Percentiles rank a stretch among this genome's conserved stretches.
phyloP scores from a whole-genome alignment of 345 rosid species.

The Lepidium sativum region DNA sequence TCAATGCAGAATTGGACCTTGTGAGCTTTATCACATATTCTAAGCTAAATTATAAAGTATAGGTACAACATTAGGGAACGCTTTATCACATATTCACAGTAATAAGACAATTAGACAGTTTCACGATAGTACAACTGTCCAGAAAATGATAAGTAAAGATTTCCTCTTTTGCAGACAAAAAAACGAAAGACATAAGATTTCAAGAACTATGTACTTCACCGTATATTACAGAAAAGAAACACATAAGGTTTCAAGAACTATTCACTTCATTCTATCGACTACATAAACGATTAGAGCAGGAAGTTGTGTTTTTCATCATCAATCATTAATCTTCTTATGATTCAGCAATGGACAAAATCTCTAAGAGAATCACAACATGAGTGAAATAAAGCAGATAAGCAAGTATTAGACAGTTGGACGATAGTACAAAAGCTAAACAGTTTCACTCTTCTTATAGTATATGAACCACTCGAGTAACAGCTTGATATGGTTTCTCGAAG shows the following conservation, averaged over 20 bases:
- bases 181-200: background rate
- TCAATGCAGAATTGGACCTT: background rate
- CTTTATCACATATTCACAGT: too few relatives aligned
- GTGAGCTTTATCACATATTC: too few relatives aligned
- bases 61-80: too few relatives aligned
- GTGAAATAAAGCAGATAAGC: background rate
- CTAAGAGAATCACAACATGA: too few relatives aligned
- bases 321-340: background rate
- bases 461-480: background rate
- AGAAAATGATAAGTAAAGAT: conserved; percentile 6
- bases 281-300: background rate
- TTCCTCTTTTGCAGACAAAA: background rate
- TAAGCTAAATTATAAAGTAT: too few relatives aligned
- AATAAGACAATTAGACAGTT: too few relatives aligned
- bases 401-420: background rate
- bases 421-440: background rate
- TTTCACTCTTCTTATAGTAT: background rate
- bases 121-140: too few relatives aligned
- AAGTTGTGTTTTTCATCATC: background rate
- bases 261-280: background rate
- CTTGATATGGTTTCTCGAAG: background rate
- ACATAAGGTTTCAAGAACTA: background rate
- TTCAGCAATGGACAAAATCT: background rate
- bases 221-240: background rate
- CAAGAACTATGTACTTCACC: background rate